Evolutionary conservation across 331 rosid species (phyloP), one percentile per base, ranked within the genome.

Genomic region (Dryas integrifolia): DNA sequence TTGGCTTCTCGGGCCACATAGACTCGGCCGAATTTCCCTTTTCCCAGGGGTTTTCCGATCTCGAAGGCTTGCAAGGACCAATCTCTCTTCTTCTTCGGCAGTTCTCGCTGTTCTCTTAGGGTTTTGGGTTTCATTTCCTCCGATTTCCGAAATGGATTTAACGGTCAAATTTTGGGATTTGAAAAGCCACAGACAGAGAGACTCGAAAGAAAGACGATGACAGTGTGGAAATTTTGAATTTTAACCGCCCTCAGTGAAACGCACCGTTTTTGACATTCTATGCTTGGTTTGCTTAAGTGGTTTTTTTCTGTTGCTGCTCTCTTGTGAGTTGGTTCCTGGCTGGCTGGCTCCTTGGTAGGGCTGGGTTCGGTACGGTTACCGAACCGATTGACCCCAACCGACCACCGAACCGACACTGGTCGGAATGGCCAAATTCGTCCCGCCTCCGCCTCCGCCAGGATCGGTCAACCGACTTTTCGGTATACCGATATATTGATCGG

Each of bases 21-120:
- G 70, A 87, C 97, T 63, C 96, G 74, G 15, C 98, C 97, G 80
- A 92, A 92, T 77, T 92, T 90, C 5, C 96, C 97, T 73, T 67
- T 89, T 0, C 96, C 93, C 13, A 87, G 93, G 14, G 92, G 93
- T 58, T 87, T 90, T 30, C 97, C 96, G 72, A 92, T 88, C 85
- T 88, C 90, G 78, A 92, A 87, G 55, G 90, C 90, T 4, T 67
- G 56, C 70, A 92, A 65, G 13, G 96, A 88, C 98, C 98, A 88
- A 30, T 69, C 62, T 50, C 76, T 73, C 82, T 30, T 76, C 77
- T 3, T 72, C 38, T 82, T 59, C 40, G 43, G 41, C 26, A 11
- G 57, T 21, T 73, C 78, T 41, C 41, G 56, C 13, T 30, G 35
- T 30, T 18, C 5, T 65, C 68, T 73, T 57, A 7, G 75, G 13